Conservation (phyloP, 2,329 filamentous ascomycete species). For the Colletotrichum musicola region DNA sequence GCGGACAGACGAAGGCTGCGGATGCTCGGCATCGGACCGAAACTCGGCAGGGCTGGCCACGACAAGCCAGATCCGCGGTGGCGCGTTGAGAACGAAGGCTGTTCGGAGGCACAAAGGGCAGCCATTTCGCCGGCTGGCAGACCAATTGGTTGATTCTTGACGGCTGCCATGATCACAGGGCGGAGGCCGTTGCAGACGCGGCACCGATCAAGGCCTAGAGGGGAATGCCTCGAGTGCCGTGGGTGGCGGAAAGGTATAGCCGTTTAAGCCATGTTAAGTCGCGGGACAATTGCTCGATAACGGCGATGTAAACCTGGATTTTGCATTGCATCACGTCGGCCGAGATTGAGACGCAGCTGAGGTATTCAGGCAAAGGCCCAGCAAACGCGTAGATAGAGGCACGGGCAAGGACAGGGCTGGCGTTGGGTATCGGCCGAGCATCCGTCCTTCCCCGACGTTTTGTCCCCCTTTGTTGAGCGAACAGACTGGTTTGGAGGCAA, state of each 20-base stretch:
- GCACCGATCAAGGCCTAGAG: not conserved
- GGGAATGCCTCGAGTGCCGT: not conserved
- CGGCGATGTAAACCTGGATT: not conserved
- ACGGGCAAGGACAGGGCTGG: too few relatives aligned
- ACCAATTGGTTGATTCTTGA: not conserved
- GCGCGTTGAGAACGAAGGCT: not conserved
- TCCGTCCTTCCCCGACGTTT: too few relatives aligned
- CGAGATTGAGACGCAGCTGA: too few relatives aligned
- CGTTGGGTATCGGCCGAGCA: too few relatives aligned
- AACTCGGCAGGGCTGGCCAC: constrained; percentile 10
- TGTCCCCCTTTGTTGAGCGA: too few relatives aligned
- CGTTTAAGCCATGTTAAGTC: not conserved
- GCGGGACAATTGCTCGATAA: not conserved
- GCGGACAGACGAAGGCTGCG: not conserved
- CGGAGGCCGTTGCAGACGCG: constrained; percentile 4
- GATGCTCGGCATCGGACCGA: not conserved
- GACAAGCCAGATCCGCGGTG: not conserved
- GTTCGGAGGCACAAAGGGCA: not conserved
- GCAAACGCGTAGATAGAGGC: too few relatives aligned
- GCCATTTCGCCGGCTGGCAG: constrained; percentile 4
- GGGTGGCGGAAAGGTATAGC: not conserved
- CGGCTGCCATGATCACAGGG: constrained; percentile 12
- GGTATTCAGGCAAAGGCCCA: too few relatives aligned
- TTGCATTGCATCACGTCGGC: too few relatives aligned
- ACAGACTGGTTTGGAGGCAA: not conserved